phyloP scores from a whole-genome alignment of 2,329 filamentous ascomycete species.

The Penicillium sp. region DNA sequence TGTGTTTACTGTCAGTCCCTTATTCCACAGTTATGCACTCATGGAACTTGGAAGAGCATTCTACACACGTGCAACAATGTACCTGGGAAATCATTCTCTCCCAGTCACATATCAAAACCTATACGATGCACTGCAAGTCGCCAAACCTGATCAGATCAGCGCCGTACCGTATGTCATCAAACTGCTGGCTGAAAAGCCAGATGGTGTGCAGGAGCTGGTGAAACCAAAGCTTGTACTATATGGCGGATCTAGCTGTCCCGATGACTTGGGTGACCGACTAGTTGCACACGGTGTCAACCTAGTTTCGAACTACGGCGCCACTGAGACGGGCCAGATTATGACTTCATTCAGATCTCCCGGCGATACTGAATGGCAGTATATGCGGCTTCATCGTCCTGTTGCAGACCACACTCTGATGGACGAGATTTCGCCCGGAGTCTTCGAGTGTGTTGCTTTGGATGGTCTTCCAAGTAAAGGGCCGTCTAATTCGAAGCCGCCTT shows the following conservation, averaged over 20 bases:
- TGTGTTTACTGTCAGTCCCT: conserved; percentile 51
- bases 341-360: conserved; percentile 51
- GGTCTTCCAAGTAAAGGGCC: conserved; percentile 37
- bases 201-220: conserved; percentile 47
- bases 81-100: conserved; percentile 51
- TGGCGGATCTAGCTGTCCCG: conserved; percentile 54
- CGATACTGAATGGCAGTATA: conserved; percentile 59
- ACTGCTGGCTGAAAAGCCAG: conserved; percentile 53
- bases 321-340: conserved; percentile 58
- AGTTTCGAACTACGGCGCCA: conserved; percentile 45
- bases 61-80: conserved; percentile 46
- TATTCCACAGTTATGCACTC: conserved; percentile 57
- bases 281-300: conserved; percentile 49
- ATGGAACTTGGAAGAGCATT: conserved; percentile 52
- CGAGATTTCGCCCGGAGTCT: conserved; percentile 35
- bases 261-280: conserved; percentile 53
- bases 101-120: conserved; percentile 51
- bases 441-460: conserved; percentile 35
- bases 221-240: conserved; percentile 51
- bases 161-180: conserved; percentile 62
- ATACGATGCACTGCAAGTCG: conserved; percentile 26
- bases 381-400: conserved; percentile 42
- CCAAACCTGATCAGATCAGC: conserved; percentile 42
- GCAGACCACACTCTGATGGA: conserved; percentile 41
- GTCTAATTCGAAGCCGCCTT: conserved; percentile 42